These are phyloP conservation scores for Verbascum thapsus DNA, from an alignment of 257 asterid genomes.

Conservation along the genomic window DNA sequence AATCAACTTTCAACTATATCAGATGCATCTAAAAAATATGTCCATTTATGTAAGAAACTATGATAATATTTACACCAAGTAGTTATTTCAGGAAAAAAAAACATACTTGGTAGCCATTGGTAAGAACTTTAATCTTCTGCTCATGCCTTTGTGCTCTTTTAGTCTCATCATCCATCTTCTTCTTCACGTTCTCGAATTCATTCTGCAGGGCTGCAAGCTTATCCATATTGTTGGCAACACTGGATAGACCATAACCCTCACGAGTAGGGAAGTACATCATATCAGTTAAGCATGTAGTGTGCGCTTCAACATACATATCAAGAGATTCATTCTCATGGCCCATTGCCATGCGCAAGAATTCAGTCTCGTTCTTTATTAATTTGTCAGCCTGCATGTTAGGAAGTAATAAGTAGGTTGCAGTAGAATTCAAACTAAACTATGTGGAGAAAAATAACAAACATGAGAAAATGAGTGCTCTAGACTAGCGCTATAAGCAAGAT, in stretches of 20 bases:
- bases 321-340: slow-evolving; percentile 84
- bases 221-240: slow-evolving; percentile 88
- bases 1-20: slow-evolving; percentile 8
- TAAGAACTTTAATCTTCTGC: slow-evolving; percentile 85
- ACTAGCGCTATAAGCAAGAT: slow-evolving; percentile 6
- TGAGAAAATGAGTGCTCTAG: background rate
- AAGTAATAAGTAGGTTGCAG: background rate
- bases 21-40: slow-evolving; percentile 5
- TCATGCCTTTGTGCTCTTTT: slow-evolving; percentile 84
- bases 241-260: slow-evolving; percentile 75
- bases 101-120: slow-evolving; percentile 88
- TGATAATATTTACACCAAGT: slow-evolving; percentile 20
- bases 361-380: slow-evolving; percentile 62
- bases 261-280: slow-evolving; percentile 90
- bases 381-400: slow-evolving; percentile 62
- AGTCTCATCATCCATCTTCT: slow-evolving; percentile 85
- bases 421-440: background rate
- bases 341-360: slow-evolving; percentile 68
- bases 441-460: slow-evolving; percentile 12
- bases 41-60: slow-evolving; percentile 6
- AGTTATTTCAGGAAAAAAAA: slow-evolving; percentile 28
- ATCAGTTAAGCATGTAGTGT: slow-evolving; percentile 72
- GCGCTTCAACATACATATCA: slow-evolving; percentile 84
- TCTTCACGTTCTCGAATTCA: slow-evolving; percentile 85
- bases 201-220: slow-evolving; percentile 78